phyloP scores from a whole-genome alignment of 2,329 filamentous ascomycete species.

The Phyllosticta citriasiana region DNA sequence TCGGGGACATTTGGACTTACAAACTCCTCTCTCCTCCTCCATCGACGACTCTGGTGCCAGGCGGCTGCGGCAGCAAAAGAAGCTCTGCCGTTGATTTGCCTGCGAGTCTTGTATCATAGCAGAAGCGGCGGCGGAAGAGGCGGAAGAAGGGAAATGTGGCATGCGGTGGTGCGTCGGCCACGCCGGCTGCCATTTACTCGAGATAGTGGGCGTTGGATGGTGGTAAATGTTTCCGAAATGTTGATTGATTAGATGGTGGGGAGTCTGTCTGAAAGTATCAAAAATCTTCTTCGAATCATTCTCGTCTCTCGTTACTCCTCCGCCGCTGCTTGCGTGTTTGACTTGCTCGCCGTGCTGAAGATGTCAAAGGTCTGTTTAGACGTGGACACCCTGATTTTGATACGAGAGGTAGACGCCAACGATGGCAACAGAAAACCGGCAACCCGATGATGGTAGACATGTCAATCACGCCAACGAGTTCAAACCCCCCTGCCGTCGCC shows the following conservation, averaged over 20 bases:
- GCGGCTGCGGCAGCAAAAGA: not conserved
- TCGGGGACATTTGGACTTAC: not conserved
- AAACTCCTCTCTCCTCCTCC: not conserved
- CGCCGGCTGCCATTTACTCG: not conserved
- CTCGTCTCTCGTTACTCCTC: not conserved
- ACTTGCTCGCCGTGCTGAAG: too few relatives aligned
- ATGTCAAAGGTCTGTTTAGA: too few relatives aligned
- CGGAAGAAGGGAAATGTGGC: not conserved
- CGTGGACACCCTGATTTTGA: too few relatives aligned
- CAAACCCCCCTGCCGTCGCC: too few relatives aligned
- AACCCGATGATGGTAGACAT: too few relatives aligned
- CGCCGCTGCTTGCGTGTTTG: not conserved
- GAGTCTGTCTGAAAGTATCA: not conserved
- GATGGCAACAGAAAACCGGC: too few relatives aligned
- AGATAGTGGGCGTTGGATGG: not conserved
- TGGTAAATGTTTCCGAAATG: not conserved
- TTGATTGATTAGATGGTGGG: not conserved
- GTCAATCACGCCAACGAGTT: too few relatives aligned
- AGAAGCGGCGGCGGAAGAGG: not conserved
- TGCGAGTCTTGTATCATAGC: not conserved
- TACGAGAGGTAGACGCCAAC: too few relatives aligned
- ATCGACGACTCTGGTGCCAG: not conserved
- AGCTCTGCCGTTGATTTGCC: not conserved
- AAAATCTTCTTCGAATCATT: not conserved
- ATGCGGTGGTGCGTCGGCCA: not conserved